phyloP scores from a whole-genome alignment of 495 filamentous ascomycete species.

The Lentithecium fluviatile region DNA sequence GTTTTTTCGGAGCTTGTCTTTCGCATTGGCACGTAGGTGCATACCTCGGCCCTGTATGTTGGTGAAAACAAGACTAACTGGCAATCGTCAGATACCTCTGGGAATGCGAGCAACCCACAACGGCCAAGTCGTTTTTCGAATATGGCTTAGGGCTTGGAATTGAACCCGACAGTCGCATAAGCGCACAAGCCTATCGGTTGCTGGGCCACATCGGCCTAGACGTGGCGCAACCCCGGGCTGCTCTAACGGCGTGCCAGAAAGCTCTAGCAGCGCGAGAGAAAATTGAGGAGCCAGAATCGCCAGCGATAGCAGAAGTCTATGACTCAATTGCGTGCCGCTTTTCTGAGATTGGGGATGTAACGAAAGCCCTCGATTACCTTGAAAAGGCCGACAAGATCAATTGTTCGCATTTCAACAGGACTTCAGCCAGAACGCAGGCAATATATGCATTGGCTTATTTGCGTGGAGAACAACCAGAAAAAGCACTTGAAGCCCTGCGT shows the following conservation, averaged over 20 bases:
- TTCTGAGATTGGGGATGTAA: neutral
- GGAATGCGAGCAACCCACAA: conserved; percentile 2
- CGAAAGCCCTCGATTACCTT: neutral
- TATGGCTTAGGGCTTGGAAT: neutral
- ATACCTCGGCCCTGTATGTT: neutral
- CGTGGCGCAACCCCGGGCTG: neutral
- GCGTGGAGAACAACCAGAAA: neutral
- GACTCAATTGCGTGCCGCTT: neutral
- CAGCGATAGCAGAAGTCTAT: neutral
- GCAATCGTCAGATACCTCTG: conserved; percentile 1
- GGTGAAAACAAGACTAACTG: neutral
- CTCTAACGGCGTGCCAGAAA: neutral
- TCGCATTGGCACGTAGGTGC: conserved; percentile 1
- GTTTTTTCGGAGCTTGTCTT: neutral
- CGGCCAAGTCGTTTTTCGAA: conserved; percentile 1
- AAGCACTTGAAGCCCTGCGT: neutral
- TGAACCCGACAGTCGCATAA: neutral
- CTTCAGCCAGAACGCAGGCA: neutral
- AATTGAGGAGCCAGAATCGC: neutral
- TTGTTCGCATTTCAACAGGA: neutral
- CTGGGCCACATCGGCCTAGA: conserved; percentile 3
- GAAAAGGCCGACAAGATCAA: neutral
- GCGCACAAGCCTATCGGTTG: conserved; percentile 1
- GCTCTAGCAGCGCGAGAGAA: neutral
- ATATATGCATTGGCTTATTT: conserved; percentile 2